Evolutionary conservation across 2,329 filamentous ascomycete genomes (phyloP), one percentile per base, ranked within the genome.

Genomic region (Lecanicillium sp.): DNA sequence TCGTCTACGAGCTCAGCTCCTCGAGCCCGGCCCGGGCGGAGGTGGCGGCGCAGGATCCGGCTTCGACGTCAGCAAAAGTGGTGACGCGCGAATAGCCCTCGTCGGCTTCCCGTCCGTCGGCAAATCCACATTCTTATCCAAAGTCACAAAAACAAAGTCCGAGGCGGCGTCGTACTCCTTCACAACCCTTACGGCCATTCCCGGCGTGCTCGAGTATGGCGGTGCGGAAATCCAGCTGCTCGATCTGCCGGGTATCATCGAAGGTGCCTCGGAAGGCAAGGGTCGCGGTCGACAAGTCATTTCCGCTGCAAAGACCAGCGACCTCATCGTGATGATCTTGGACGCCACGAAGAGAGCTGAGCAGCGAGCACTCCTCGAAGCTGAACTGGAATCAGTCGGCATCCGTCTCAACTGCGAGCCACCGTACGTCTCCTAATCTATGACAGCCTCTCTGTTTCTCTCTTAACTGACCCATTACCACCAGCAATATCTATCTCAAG

Each of bases 91-190:
- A 55, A 97, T 98, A 65, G 88, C 94, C 2, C 78, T 98, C 3
- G 94, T 98, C 39, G 92, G 92, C n/a, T 98, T 98, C 53, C 92
- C 94, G 0, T 98, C 94, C 0, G 92, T 98, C 37, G 92, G 92
- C 60, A 98, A 98, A 69, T 98, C 92, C 3, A 98, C 92, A 0
- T 97, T 98, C 58, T 62, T 98, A n/a, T 96, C 89, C 35, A 96
- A 97, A 58, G 94, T 98, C 59, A 98, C 92, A 36, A 97, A 95
- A 67, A 98, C 94, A 29, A 88, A 87, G 56, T 95, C 88, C 36
- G 90, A 96, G 60, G 88, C 96, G 19, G 92, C 92, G 1, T 86
- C 92, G 1, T 98, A 98, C 59, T 81, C 90, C 41, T 98, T 98
- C 77, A 98, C 92, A 10, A 98, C 92, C 2, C 72, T 98, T 32